Percentiles rank a stretch among this genome's conserved stretches.
These are phyloP conservation scores for Acanthochlamys bracteata DNA, from an alignment of 106 monocot genomes.

Conservation along the genomic window DNA sequence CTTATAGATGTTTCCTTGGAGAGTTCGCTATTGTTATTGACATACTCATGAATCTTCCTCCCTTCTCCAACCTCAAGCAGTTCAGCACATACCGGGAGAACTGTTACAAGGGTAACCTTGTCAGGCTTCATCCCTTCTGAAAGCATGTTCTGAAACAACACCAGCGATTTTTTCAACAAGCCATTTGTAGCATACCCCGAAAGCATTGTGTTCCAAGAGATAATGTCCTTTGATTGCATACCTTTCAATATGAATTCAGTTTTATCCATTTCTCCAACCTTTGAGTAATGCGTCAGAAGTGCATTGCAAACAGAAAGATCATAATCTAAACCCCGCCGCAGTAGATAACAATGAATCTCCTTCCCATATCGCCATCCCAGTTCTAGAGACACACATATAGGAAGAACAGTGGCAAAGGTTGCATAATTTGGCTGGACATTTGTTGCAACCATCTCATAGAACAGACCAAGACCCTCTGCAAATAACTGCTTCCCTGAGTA, in stretches of 20 bases:
- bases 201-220: constrained; percentile 63
- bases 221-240: constrained; percentile 35
- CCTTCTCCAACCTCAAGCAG: constrained; percentile 36
- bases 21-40: constrained; percentile 22
- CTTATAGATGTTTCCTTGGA: constrained; percentile 31
- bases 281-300: constrained; percentile 48
- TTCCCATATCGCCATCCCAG: constrained; percentile 42
- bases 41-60: constrained; percentile 46
- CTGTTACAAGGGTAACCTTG: constrained; percentile 32
- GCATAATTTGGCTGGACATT: constrained; percentile 34
- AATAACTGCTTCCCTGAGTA: constrained; percentile 30
- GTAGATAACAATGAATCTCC: constrained; percentile 40
- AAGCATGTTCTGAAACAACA: constrained; percentile 36
- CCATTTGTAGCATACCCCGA: constrained; percentile 51
- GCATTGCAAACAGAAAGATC: constrained; percentile 51
- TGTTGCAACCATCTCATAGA: constrained; percentile 29
- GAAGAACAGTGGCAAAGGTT: constrained; percentile 51
- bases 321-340: constrained; percentile 22
- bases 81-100: constrained; percentile 45
- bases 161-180: constrained; percentile 20
- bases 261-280: constrained; percentile 32
- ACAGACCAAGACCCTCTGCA: constrained; percentile 30
- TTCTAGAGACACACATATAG: constrained; percentile 36
- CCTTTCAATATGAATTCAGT: constrained; percentile 35
- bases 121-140: constrained; percentile 30